phyloP scores from a whole-genome alignment of 176 grass and related monocot genomes.

The Musa beccarii region DNA sequence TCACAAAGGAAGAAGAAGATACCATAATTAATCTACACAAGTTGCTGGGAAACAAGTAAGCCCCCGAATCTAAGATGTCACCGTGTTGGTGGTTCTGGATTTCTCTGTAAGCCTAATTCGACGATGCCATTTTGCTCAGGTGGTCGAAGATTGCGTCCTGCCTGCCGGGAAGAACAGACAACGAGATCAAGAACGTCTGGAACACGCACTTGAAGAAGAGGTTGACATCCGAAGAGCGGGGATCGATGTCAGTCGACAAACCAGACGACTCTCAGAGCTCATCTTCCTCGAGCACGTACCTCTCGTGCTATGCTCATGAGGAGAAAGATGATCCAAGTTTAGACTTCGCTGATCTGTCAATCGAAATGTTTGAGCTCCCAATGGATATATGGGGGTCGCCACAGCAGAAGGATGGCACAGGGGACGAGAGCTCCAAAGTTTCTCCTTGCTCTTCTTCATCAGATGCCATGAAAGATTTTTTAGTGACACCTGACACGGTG shows the following conservation, averaged over 20 bases:
- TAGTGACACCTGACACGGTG: slow-evolving; percentile 19
- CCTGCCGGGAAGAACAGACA: slow-evolving; percentile 37
- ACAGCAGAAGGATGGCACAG: slow-evolving; percentile 11
- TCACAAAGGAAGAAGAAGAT: slow-evolving; percentile 34
- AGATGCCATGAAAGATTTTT: slow-evolving; percentile 2
- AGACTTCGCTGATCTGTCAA: neutral
- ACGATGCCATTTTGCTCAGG: neutral
- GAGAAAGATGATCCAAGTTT: neutral
- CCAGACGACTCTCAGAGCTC: neutral
- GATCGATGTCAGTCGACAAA: neutral
- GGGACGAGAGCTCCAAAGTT: slow-evolving; percentile 12
- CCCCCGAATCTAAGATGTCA: neutral
- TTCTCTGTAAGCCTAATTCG: slow-evolving; percentile 1
- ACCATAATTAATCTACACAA: slow-evolving; percentile 33
- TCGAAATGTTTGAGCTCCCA: slow-evolving; percentile 12
- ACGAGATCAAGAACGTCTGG: slow-evolving; percentile 45
- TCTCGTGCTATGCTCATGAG: neutral
- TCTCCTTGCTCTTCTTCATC: slow-evolving; percentile 18
- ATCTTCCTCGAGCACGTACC: neutral
- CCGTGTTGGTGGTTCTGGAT: neutral
- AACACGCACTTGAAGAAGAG: slow-evolving; percentile 40
- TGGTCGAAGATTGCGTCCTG: slow-evolving; percentile 38
- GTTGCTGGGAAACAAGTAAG: slow-evolving; percentile 36
- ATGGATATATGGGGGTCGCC: neutral
- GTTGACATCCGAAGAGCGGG: slow-evolving; percentile 13